Percentiles rank a stretch among this genome's conserved stretches.
Conservation (phyloP, 306 rosid species). For the Benincasa hispida region DNA sequence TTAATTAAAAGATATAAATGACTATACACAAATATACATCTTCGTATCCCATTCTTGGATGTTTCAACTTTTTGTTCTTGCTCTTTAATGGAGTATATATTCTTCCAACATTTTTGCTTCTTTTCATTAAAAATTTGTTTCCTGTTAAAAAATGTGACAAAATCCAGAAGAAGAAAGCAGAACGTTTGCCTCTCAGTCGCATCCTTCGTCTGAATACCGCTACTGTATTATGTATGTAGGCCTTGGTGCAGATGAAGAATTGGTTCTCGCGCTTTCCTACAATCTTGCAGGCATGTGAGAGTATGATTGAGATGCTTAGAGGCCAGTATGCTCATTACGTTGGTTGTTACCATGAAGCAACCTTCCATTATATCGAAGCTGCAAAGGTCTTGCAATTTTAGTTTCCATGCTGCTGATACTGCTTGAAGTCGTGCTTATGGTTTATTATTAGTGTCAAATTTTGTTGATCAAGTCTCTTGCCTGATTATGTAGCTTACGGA, state of each 20-base stretch:
- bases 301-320: constrained; percentile 87
- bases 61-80: not conserved
- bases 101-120: not conserved
- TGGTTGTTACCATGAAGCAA: constrained; percentile 82
- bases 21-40: too few species aligned
- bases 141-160: not conserved
- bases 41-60: not conserved
- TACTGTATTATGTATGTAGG: constrained; percentile 43
- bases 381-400: constrained; percentile 36
- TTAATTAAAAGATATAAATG: too few species aligned
- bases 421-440: constrained; percentile 6
- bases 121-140: not conserved
- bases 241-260: constrained; percentile 78
- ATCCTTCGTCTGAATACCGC: constrained; percentile 8
- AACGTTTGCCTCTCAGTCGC: not conserved
- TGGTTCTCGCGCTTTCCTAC: constrained; percentile 91
- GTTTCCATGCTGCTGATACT: constrained; percentile 8
- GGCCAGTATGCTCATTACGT: constrained; percentile 93
- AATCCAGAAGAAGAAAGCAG: not conserved
- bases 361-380: constrained; percentile 80
- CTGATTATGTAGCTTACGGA: constrained; percentile 52
- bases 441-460: constrained; percentile 4
- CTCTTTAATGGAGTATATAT: not conserved
- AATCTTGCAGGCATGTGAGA: constrained; percentile 82
- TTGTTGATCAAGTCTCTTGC: not conserved